Conservation (phyloP, 73 alveolate species). For the Symbiodinium pilosum region DNA sequence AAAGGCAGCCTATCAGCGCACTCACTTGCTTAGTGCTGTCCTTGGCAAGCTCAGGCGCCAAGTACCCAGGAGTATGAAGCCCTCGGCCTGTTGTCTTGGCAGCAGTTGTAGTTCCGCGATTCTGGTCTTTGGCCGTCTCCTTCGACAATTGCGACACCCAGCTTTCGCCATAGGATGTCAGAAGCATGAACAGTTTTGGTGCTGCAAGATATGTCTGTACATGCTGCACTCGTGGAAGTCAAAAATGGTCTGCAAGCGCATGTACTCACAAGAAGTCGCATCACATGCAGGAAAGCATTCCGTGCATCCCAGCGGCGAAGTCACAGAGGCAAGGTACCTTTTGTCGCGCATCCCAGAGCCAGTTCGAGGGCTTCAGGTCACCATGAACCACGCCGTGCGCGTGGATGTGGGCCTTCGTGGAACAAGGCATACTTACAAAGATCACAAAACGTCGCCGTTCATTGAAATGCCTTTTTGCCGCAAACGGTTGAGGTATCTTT, state of each 20-base stretch:
- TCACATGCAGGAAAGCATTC: not conserved
- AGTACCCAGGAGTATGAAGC: slow-evolving; percentile 25
- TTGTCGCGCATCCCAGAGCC: slow-evolving; percentile 40
- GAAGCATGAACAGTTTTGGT: too few species aligned
- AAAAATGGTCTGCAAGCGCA: not conserved
- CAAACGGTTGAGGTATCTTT: too few species aligned
- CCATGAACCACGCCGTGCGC: slow-evolving; percentile 55
- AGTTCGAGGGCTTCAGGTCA: slow-evolving; percentile 70
- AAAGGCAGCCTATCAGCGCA: too few species aligned
- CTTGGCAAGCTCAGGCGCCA: slow-evolving; percentile 63
- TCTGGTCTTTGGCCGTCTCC: slow-evolving; percentile 90
- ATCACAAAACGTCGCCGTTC: too few species aligned
- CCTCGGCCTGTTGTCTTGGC: not conserved
- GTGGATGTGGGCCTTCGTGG: slow-evolving; percentile 13
- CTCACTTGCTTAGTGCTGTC: not conserved
- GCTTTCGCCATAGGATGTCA: not conserved
- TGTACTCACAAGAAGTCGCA: not conserved
- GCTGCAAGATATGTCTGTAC: not conserved
- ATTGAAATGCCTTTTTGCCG: too few species aligned
- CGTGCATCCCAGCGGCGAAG: slow-evolving; percentile 5
- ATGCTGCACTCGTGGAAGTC: not conserved
- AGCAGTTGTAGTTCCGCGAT: slow-evolving; percentile 10
- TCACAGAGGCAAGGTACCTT: slow-evolving; percentile 57
- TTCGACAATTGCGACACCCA: not conserved
- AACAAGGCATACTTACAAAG: not conserved